phyloP scores from a whole-genome alignment of 1,284 basidiomycete genomes.

The Sporisorium exsertum region DNA sequence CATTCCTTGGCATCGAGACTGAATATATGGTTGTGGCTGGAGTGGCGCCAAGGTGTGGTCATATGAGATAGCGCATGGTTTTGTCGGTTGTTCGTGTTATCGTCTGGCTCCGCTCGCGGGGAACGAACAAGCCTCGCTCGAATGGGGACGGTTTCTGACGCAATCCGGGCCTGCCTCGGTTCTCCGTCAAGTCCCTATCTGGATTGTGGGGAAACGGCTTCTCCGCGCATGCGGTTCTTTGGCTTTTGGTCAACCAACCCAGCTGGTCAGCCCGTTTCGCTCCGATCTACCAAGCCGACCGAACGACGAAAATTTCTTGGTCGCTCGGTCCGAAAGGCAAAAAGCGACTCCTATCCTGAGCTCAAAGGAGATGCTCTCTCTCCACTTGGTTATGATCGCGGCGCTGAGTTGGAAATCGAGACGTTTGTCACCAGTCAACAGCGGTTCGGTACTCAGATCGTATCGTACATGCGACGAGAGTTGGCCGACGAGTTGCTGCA shows the following conservation, averaged over 20 bases:
- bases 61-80: conserved; percentile 5
- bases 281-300: not conserved
- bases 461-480: not conserved
- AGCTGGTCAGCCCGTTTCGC: not conserved
- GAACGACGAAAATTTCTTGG: not conserved
- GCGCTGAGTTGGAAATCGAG: conserved; percentile 3
- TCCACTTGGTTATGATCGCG: not conserved
- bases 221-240: not conserved
- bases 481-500: conserved; percentile 4
- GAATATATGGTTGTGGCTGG: not conserved
- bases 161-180: not conserved
- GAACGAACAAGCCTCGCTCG: not conserved
- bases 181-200: not conserved
- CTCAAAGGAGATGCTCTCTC: not conserved
- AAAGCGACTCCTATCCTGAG: not conserved
- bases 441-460: not conserved
- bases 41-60: conserved; percentile 5
- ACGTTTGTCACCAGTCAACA: not conserved
- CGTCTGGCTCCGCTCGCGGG: not conserved
- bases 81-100: not conserved
- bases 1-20: not conserved
- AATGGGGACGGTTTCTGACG: not conserved
- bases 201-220: conserved; percentile 7
- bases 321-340: not conserved
- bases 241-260: not conserved